A percentile compares a stretch with the other conserved stretches of the same genome.
Evolutionary conservation across 805 yeast species (phyloP).

Genomic region (Hyphopichia homilentoma): DNA sequence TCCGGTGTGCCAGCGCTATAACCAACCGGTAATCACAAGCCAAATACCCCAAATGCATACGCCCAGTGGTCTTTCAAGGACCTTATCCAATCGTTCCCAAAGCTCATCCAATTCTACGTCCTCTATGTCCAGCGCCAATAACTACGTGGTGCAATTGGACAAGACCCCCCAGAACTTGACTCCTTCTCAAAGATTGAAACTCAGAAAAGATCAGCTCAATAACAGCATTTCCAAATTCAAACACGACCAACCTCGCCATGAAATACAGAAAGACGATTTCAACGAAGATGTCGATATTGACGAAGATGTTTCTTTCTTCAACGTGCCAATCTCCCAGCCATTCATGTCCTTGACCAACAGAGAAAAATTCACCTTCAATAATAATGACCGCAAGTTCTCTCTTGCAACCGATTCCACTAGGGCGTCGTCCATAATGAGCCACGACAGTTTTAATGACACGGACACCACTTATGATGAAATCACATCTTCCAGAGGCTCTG

Average conservation of each 20-base stretch:
- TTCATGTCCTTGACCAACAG: constrained; percentile 35
- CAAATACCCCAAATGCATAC: too few species aligned
- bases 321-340: constrained; percentile 63
- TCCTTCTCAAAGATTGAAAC: constrained; percentile 26
- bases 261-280: constrained; percentile 3
- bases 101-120: constrained; percentile 6
- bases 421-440: constrained; percentile 44
- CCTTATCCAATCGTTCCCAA: constrained; percentile 14
- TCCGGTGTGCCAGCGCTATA: background rate
- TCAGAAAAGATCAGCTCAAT: constrained; percentile 22
- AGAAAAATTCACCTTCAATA: constrained; percentile 25
- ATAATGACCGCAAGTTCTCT: constrained; percentile 15
- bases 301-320: constrained; percentile 47
- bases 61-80: constrained; percentile 12
- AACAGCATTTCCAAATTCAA: constrained; percentile 19
- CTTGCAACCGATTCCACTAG: constrained; percentile 38
- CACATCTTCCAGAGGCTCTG: background rate
- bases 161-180: constrained; percentile 24
- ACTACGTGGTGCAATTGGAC: constrained; percentile 17
- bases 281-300: constrained; percentile 12
- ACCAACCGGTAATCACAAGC: constrained; percentile 13
- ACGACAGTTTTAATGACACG: constrained; percentile 16
- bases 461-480: background rate
- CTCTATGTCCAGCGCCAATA: constrained; percentile 4
- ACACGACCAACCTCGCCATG: constrained; percentile 2